Evolutionary conservation across 805 yeast species (phyloP).

Genomic region (Diddensiella caesifluorescens): DNA sequence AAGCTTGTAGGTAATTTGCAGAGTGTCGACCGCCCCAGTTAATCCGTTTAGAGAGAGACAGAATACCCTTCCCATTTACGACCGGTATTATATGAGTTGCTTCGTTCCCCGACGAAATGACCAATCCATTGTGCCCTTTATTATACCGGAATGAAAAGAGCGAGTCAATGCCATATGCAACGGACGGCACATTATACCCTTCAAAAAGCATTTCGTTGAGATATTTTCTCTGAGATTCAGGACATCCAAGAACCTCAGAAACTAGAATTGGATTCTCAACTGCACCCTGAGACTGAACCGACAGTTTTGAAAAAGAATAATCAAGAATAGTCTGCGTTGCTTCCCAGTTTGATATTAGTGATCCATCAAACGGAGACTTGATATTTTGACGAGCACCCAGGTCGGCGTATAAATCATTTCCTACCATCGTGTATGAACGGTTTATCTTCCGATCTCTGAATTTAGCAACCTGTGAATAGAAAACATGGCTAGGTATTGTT

Average conservation of each 20-base stretch:
- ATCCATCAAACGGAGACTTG: constrained; percentile 81
- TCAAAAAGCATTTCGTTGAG: constrained; percentile 85
- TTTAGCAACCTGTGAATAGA: constrained; percentile 64
- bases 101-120: constrained; percentile 78
- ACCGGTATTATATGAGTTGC: constrained; percentile 82
- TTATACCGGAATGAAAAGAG: constrained; percentile 72
- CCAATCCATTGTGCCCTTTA: constrained; percentile 55
- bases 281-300: constrained; percentile 49
- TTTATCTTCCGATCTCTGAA: constrained; percentile 72
- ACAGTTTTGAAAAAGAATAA: constrained; percentile 73
- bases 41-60: constrained; percentile 68
- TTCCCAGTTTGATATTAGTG: constrained; percentile 89
- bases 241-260: constrained; percentile 71
- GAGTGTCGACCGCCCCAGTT: constrained; percentile 89
- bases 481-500: constrained; percentile 47
- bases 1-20: constrained; percentile 53
- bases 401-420: constrained; percentile 75
- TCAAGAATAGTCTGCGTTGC: constrained; percentile 76
- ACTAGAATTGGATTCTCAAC: constrained; percentile 76
- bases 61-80: constrained; percentile 56
- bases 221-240: constrained; percentile 61
- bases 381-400: constrained; percentile 61
- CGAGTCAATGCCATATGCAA: constrained; percentile 77
- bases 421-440: constrained; percentile 58
- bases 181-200: constrained; percentile 67